Conservation (phyloP, 495 filamentous ascomycete species). For the Neurospora sp. region DNA sequence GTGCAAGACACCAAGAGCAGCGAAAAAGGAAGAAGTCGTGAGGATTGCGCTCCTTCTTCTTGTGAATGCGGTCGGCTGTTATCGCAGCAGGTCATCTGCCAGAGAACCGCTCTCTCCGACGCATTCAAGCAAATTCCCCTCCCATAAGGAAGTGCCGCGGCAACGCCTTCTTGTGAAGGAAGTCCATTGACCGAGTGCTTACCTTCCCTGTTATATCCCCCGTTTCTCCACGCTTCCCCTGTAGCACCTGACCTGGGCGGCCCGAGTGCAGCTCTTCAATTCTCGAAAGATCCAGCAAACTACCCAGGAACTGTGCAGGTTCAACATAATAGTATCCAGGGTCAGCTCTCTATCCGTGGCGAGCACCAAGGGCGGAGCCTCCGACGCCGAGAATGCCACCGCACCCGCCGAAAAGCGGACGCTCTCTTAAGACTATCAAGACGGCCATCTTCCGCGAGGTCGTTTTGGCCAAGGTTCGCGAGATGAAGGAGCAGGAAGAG, state of each 20-base stretch:
- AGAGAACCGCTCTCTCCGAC: not conserved
- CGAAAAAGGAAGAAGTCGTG: not conserved
- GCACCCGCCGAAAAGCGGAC: constrained; percentile 49
- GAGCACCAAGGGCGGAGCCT: constrained; percentile 12
- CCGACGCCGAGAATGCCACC: constrained; percentile 13
- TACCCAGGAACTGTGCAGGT: too few relatives aligned
- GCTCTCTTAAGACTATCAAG: constrained; percentile 64
- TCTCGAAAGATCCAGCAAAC: too few relatives aligned
- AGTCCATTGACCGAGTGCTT: not conserved
- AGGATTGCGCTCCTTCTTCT: not conserved
- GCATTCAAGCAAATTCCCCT: not conserved
- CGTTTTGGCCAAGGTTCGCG: constrained; percentile 90
- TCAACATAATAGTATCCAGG: too few relatives aligned
- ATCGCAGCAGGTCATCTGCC: not conserved
- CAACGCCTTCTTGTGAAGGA: not conserved
- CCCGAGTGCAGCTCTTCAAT: too few relatives aligned
- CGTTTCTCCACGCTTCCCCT: not conserved
- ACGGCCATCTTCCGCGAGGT: constrained; percentile 94
- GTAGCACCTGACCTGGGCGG: not conserved
- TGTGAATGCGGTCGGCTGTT: not conserved
- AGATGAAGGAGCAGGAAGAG: constrained; percentile 82
- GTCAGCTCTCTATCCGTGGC: not conserved
- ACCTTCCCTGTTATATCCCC: not conserved
- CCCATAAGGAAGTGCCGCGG: not conserved
- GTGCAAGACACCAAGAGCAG: not conserved